phyloP scores from a whole-genome alignment of 768 basidiomycete species.

The Psilocybe azurescens region DNA sequence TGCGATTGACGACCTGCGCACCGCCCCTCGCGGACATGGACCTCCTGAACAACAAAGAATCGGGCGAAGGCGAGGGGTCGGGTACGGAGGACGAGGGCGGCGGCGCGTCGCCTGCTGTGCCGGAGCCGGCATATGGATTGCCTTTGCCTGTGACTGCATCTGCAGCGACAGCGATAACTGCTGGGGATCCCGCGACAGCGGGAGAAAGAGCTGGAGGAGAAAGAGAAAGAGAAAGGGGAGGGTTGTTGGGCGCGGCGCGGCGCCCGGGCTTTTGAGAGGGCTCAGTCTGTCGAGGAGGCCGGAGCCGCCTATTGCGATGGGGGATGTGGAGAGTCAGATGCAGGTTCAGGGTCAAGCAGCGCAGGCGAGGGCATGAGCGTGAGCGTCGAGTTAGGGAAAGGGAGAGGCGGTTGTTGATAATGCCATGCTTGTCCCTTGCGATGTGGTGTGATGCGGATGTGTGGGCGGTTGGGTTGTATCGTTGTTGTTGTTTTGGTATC shows the following conservation, averaged over 20 bases:
- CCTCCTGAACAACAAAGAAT: constrained; percentile 10
- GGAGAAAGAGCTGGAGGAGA: not conserved
- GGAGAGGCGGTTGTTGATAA: no score
- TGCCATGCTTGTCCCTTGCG: not conserved
- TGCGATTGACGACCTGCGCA: constrained; percentile 78
- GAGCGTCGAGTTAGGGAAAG: not conserved
- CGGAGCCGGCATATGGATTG: constrained; percentile 8
- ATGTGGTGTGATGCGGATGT: not conserved
- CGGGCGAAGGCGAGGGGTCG: constrained; percentile 24
- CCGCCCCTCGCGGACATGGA: constrained; percentile 40
- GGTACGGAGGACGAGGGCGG: constrained; percentile 27
- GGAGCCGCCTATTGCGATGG: constrained; percentile 9
- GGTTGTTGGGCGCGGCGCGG: constrained; percentile 25
- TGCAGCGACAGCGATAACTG: no score
- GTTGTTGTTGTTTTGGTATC: no score
- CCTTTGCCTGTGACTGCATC: not conserved
- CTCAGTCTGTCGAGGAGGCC: constrained; percentile 23
- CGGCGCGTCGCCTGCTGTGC: constrained; percentile 1
- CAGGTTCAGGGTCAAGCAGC: constrained; percentile 18
- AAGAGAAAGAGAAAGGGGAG: constrained; percentile 25
- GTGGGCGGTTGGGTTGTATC: no score
- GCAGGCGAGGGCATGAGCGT: constrained; percentile 24
- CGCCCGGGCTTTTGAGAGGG: constrained; percentile 38
- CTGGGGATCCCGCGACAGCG: no score
- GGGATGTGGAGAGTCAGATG: constrained; percentile 35